Percentiles rank a stretch among this genome's conserved stretches.
Conservation (phyloP, 73 alveolate genomes). For the Tetrahymena elliotti region DNA sequence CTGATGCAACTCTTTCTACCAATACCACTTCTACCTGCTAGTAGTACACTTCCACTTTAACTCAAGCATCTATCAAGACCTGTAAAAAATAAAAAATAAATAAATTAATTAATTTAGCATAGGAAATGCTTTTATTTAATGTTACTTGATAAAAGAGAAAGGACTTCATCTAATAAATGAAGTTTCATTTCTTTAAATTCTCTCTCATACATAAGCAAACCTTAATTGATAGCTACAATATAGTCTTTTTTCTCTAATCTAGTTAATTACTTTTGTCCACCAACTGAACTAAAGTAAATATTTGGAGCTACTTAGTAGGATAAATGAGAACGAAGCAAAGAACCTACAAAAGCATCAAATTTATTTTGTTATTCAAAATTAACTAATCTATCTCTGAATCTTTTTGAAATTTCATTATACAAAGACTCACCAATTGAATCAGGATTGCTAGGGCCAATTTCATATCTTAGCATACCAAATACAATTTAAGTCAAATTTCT, state of each 20-base stretch:
- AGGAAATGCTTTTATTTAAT: slow-evolving; percentile 65
- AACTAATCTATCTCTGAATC: slow-evolving; percentile 95
- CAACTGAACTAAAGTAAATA: slow-evolving; percentile 13
- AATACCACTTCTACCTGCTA: slow-evolving; percentile 97
- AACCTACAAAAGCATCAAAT: slow-evolving; percentile 54
- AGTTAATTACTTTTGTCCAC: slow-evolving; percentile 38
- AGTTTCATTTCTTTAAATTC: slow-evolving; percentile 85
- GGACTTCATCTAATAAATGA: slow-evolving; percentile 73
- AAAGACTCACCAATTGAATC: slow-evolving; percentile 70
- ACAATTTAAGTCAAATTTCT: slow-evolving; percentile 94
- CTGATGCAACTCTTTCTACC: slow-evolving; percentile 92
- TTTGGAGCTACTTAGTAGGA: neutral
- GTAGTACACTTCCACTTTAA: slow-evolving; percentile 73
- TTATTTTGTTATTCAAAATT: slow-evolving; percentile 75
- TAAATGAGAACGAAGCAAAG: neutral
- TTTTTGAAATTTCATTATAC: slow-evolving; percentile 92
- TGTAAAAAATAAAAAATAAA: neutral
- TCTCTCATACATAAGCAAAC: slow-evolving; percentile 77
- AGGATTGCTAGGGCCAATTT: slow-evolving; percentile 67
- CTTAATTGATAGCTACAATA: slow-evolving; percentile 47
- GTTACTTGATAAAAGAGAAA: slow-evolving; percentile 57
- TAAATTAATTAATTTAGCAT: neutral
- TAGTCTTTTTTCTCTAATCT: slow-evolving; percentile 62
- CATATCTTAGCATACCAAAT: slow-evolving; percentile 92
- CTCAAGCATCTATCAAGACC: neutral